Percentiles rank a stretch among this genome's conserved stretches.
phyloP scores from a whole-genome alignment of 208 protist species.

The Wallacemonas rigidus region DNA sequence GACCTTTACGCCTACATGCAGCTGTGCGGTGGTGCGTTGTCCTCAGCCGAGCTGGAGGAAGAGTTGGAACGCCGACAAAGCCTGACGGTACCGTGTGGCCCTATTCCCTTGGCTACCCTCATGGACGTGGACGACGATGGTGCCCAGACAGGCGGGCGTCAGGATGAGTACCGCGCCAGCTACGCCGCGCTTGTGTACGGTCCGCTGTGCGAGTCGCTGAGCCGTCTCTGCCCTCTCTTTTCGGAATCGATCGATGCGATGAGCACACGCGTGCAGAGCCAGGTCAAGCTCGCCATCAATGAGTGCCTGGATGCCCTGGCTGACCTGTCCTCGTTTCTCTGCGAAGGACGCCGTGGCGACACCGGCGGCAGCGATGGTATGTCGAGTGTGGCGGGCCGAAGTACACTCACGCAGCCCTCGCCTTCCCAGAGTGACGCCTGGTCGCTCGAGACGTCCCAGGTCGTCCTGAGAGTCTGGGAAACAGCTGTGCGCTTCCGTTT shows the following conservation, averaged over 20 bases:
- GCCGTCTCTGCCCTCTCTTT: conserved; percentile 32
- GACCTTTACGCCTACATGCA: conserved; percentile 39
- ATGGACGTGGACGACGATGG: too few relatives aligned
- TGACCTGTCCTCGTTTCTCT: conserved; percentile 32
- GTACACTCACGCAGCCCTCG: too few relatives aligned
- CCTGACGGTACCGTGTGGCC: neutral
- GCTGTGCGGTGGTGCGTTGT: conserved; percentile 32
- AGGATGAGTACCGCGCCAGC: too few relatives aligned
- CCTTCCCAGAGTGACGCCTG: neutral
- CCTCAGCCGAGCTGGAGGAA: conserved; percentile 26
- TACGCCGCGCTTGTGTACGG: conserved; percentile 39
- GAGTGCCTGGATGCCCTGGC: conserved; percentile 37
- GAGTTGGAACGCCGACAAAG: conserved; percentile 22
- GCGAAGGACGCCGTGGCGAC: neutral
- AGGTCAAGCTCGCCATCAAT: conserved; percentile 32
- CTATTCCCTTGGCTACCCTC: too few relatives aligned
- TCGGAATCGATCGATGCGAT: conserved; percentile 20
- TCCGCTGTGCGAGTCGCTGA: conserved; percentile 30
- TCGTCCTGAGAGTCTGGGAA: conserved; percentile 15
- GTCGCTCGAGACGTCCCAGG: conserved; percentile 3
- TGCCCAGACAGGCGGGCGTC: too few relatives aligned
- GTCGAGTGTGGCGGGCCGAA: too few relatives aligned
- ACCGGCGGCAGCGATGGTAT: too few relatives aligned
- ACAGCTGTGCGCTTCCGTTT: conserved; percentile 29
- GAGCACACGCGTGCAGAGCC: conserved; percentile 32